Evolutionary conservation across 495 filamentous ascomycete species (phyloP), one percentile per base, ranked within the genome.

Genomic region (Immersiella caudata): DNA sequence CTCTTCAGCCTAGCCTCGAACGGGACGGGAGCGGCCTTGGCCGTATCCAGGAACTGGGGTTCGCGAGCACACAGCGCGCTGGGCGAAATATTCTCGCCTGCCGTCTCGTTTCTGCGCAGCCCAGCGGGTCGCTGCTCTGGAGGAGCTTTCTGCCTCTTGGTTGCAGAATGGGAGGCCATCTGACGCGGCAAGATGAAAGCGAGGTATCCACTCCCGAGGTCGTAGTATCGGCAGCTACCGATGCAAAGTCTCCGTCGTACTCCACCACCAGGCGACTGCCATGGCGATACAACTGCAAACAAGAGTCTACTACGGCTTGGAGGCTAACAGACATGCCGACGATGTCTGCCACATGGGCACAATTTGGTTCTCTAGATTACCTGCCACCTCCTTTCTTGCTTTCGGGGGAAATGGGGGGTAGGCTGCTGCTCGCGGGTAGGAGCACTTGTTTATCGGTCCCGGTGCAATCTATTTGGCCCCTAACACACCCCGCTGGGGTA

Each of bases 151-250:
- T 46, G 40, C 40, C 40, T 22, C 22, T 62, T 46, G 22, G 59
- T 25, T 62, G 60, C 60, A 49, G 21, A 24, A 62, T 51, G 33
- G 60, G 16, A 21, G 14, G 8, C 33, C 40, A 24, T 36, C n/a
- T 33, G 25, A 60, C 54, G 67, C 52, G 67, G 55, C 61, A 61
- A 64, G 54, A 36, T 9, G 25, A 22, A 46, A 49, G 54, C 29
- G 51, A 60, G 65, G 63, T 64, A 26, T 66, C 64, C 51, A 63
- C 52, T 24, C 29, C 55, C 35, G 18, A 14, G 60, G 52, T 60
- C 60, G 68, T 70, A 65, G 65, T 49, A 63, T 67, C 72, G 72
- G 74, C 70, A 76, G 67, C 62, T 74, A 62, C 74, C 72, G 74
- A 73, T 67, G 69, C 64, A 67, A 74, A 76, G 16, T 71, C 66